phyloP scores from a whole-genome alignment of 2,329 filamentous ascomycete genomes.

The Aspergillus oerlinghausenensis region DNA sequence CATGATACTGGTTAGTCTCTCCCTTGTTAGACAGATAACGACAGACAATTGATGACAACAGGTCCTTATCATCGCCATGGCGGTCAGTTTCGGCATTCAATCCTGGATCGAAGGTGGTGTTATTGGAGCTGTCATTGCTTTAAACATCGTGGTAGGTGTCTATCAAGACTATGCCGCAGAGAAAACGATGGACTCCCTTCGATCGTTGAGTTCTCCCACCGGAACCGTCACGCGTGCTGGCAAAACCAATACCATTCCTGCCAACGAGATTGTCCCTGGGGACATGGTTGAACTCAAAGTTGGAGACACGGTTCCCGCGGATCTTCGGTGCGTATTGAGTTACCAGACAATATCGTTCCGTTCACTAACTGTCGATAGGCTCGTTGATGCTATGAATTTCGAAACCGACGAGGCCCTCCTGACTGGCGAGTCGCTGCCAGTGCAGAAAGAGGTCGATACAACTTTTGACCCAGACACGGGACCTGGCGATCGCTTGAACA shows the following conservation, averaged over 20 bases:
- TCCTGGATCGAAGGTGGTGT: constrained; percentile 59
- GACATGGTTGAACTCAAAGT: constrained; percentile 54
- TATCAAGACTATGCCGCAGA: constrained; percentile 59
- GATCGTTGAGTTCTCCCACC: constrained; percentile 54
- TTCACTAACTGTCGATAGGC: constrained; percentile 38
- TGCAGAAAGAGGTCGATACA: constrained; percentile 48
- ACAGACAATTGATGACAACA: constrained; percentile 35
- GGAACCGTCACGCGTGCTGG: constrained; percentile 57
- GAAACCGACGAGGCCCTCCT: constrained; percentile 67
- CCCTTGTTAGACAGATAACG: neutral
- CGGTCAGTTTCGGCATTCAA: constrained; percentile 53
- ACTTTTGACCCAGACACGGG: constrained; percentile 50
- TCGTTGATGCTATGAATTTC: constrained; percentile 63
- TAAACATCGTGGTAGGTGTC: constrained; percentile 57
- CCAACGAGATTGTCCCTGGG: constrained; percentile 59
- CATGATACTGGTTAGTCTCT: constrained; percentile 56
- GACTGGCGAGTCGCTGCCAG: constrained; percentile 59
- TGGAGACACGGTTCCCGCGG: constrained; percentile 60
- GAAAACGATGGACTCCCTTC: constrained; percentile 58
- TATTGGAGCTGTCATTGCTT: constrained; percentile 54
- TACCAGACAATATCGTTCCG: neutral
- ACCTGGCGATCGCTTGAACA: constrained; percentile 57
- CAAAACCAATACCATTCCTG: constrained; percentile 50
- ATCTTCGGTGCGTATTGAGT: constrained; percentile 45
- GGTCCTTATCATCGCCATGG: constrained; percentile 75